phyloP scores from a whole-genome alignment of 331 rosid species.

The Quercus lobata region DNA sequence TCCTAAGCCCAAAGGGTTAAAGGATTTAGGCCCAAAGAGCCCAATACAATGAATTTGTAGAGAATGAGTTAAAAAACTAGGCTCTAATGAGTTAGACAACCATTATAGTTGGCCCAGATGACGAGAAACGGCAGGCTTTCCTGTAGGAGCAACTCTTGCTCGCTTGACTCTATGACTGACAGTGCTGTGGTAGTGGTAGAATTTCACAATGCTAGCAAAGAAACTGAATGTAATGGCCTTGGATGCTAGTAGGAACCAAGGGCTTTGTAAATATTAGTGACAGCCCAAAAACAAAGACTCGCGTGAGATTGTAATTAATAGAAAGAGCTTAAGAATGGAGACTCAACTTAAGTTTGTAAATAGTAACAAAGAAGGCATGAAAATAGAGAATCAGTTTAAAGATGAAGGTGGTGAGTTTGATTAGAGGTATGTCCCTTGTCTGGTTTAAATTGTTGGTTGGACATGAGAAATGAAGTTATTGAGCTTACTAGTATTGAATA shows the following conservation, averaged over 20 bases:
- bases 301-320: constrained; percentile 76
- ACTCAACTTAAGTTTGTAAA: constrained; percentile 79
- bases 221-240: constrained; percentile 38
- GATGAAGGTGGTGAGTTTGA: constrained; percentile 26
- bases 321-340: constrained; percentile 56
- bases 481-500: too few relatives aligned
- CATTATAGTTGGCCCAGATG: too few relatives aligned
- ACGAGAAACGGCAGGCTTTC: constrained; percentile 46
- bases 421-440: constrained; percentile 1
- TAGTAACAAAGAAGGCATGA: constrained; percentile 56
- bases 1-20: too few relatives aligned
- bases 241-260: constrained; percentile 29
- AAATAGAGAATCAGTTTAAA: constrained; percentile 54
- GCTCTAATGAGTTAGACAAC: too few relatives aligned
- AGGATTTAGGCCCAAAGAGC: too few relatives aligned
- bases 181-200: constrained; percentile 20
- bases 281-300: constrained; percentile 45
- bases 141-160: constrained; percentile 23
- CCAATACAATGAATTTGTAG: too few relatives aligned
- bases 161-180: not conserved
- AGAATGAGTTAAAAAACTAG: too few relatives aligned
- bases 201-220: constrained; percentile 34
- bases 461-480: not conserved
- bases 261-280: constrained; percentile 62
- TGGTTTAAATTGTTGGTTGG: not conserved